Percentiles rank a stretch among this genome's conserved stretches.
Conservation (phyloP, 345 rosid genomes). For the Brassica carinata region DNA sequence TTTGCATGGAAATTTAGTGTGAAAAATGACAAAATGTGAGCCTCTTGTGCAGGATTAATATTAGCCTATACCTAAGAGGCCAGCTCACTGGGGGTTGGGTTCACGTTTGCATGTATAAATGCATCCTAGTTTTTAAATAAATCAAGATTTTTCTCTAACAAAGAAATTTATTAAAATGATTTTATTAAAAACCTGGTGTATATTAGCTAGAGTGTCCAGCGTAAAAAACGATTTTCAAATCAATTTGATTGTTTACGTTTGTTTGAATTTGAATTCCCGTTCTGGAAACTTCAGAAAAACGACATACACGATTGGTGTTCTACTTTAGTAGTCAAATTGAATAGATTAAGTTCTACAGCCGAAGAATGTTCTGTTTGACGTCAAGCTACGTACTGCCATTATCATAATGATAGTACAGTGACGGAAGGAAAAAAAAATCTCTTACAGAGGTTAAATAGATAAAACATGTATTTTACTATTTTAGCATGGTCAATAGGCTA, state of each 20-base stretch:
- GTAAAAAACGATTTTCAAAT: background rate
- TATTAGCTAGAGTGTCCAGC: background rate
- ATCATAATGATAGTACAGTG: background rate
- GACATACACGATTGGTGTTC: background rate
- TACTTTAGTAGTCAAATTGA: background rate
- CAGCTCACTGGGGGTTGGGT: background rate
- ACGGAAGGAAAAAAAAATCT: no score
- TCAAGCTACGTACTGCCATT: background rate
- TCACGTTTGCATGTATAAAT: background rate
- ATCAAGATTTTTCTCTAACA: background rate
- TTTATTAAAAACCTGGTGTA: background rate
- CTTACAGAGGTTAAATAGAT: no score
- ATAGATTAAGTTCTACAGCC: background rate
- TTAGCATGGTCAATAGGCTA: no score
- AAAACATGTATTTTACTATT: no score
- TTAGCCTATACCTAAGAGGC: background rate
- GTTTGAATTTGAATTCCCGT: background rate
- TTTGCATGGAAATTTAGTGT: constrained; percentile 27
- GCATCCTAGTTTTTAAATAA: background rate
- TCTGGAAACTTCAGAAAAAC: background rate
- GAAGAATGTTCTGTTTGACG: background rate
- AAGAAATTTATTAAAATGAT: background rate
- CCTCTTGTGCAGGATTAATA: background rate
- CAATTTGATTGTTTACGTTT: background rate
- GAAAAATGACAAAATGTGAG: constrained; percentile 30